A percentile compares a stretch with the other conserved stretches of the same genome.
Evolutionary conservation across 768 basidiomycete genomes (phyloP).

Genomic region (Suillus lakei): DNA sequence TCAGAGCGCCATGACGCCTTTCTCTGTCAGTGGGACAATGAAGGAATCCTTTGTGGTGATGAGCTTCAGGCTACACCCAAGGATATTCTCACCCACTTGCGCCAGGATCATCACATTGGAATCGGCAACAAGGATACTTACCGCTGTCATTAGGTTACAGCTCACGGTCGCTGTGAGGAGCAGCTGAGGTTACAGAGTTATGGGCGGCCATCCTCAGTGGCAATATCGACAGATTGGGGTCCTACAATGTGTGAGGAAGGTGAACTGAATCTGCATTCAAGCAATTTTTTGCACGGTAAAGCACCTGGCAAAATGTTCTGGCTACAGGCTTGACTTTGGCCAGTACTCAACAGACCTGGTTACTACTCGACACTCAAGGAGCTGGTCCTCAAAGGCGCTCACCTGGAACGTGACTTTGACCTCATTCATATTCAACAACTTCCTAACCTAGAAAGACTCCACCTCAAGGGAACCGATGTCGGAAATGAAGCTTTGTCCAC

Average conservation of each 20-base stretch:
- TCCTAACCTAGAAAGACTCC: conserved; percentile 50
- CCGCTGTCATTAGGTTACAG: not conserved
- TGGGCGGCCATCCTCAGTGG: conserved; percentile 34
- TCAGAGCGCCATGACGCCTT: not conserved
- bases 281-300: conserved; percentile 49
- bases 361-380: conserved; percentile 55
- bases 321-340: conserved; percentile 8
- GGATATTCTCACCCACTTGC: not conserved
- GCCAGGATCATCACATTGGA: not conserved
- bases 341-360: conserved; percentile 56
- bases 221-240: conserved; percentile 47
- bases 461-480: conserved; percentile 57
- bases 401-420: conserved; percentile 49
- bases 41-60: not conserved
- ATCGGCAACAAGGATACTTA: not conserved
- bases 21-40: not conserved
- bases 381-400: conserved; percentile 53
- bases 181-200: not conserved
- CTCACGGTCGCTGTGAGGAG: not conserved
- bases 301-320: conserved; percentile 5
- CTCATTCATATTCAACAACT: conserved; percentile 58
- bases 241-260: conserved; percentile 52
- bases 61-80: not conserved
- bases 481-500: conserved; percentile 62
- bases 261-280: conserved; percentile 52